Conservation (phyloP, 2,329 filamentous ascomycete species). For the Aspergillus sp. region DNA sequence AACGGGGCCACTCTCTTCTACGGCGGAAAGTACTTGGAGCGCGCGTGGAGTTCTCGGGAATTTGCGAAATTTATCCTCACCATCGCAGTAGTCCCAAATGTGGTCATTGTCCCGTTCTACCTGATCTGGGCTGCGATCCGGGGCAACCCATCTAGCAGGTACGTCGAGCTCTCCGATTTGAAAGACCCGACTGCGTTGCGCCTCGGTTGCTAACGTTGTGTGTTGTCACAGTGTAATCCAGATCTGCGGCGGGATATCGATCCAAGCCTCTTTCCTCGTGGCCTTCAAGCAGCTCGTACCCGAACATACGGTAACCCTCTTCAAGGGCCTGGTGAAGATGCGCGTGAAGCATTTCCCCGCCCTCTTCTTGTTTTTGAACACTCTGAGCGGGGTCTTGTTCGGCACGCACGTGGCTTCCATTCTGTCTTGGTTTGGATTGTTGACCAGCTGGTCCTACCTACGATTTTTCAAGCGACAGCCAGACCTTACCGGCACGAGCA, state of each 20-base stretch:
- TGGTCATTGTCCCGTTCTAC: constrained; percentile 70
- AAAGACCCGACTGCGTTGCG: constrained; percentile 17
- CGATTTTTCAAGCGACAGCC: constrained; percentile 80
- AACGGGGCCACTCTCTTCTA: constrained; percentile 80
- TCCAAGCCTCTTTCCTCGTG: constrained; percentile 92
- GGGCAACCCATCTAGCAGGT: constrained; percentile 39
- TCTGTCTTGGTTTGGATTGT: constrained; percentile 75
- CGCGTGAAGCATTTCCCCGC: constrained; percentile 79
- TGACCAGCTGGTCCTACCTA: constrained; percentile 91
- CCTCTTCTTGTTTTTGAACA: constrained; percentile 71
- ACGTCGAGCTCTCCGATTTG: constrained; percentile 24
- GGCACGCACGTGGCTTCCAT: constrained; percentile 76
- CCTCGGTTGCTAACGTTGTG: constrained; percentile 25
- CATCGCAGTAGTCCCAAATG: constrained; percentile 75
- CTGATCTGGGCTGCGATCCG: constrained; percentile 70
- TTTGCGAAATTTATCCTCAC: constrained; percentile 87
- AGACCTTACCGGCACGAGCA: constrained; percentile 55
- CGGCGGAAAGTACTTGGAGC: constrained; percentile 90
- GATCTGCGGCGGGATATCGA: constrained; percentile 82
- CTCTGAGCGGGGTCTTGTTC: constrained; percentile 63
- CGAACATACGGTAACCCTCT: constrained; percentile 92
- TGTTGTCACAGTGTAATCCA: constrained; percentile 64
- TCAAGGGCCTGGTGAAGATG: constrained; percentile 83
- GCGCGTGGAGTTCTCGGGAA: constrained; percentile 90
- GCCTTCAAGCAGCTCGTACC: constrained; percentile 97